phyloP scores from a whole-genome alignment of 176 grass and related monocot genomes.

The Urochloa ruziziensis region DNA sequence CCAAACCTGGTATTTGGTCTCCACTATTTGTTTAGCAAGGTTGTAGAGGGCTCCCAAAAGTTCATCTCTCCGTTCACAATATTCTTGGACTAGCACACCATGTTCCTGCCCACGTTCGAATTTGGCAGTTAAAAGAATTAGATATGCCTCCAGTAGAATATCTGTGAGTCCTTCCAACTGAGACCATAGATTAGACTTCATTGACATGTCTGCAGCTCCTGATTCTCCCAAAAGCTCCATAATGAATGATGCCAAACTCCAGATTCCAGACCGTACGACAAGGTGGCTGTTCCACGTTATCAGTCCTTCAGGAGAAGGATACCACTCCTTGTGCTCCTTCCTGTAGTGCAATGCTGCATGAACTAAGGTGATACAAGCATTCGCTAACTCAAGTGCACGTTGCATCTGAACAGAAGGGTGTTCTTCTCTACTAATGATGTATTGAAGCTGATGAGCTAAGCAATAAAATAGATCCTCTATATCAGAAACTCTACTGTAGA shows the following conservation, averaged over 20 bases:
- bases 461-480: slow-evolving; percentile 92
- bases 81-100: slow-evolving; percentile 75
- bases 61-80: slow-evolving; percentile 80
- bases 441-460: slow-evolving; percentile 72
- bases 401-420: slow-evolving; percentile 63
- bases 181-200: slow-evolving; percentile 68
- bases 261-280: slow-evolving; percentile 79
- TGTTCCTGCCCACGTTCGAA: slow-evolving; percentile 77
- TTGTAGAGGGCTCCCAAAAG: slow-evolving; percentile 84
- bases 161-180: slow-evolving; percentile 78
- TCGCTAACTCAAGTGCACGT: slow-evolving; percentile 78
- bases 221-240: slow-evolving; percentile 74
- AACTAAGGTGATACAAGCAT: slow-evolving; percentile 64
- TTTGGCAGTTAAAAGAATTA: slow-evolving; percentile 71
- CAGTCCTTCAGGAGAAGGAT: slow-evolving; percentile 91
- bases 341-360: slow-evolving; percentile 64
- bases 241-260: slow-evolving; percentile 71
- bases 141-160: slow-evolving; percentile 82
- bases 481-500: slow-evolving; percentile 93
- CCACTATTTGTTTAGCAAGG: slow-evolving; percentile 76
- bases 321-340: slow-evolving; percentile 75
- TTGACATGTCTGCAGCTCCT: slow-evolving; percentile 48
- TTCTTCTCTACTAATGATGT: slow-evolving; percentile 65
- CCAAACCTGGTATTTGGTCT: slow-evolving; percentile 77
- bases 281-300: slow-evolving; percentile 82